Conservation (phyloP, 805 yeast genomes). For the Candida boleticola region DNA sequence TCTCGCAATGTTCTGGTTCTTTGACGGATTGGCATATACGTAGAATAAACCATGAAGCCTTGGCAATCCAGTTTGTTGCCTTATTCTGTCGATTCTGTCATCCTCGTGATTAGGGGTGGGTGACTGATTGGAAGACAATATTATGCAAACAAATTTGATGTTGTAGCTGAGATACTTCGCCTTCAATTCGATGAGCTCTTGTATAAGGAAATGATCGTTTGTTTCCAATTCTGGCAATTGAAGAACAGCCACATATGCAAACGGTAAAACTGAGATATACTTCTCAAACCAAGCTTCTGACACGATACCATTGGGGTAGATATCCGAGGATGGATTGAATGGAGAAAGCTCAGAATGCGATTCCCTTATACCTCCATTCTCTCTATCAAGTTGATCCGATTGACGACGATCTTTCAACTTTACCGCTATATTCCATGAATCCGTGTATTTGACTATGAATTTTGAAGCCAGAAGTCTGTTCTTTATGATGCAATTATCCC, state of each 20-base stretch:
- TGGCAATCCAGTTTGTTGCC: constrained; percentile 27
- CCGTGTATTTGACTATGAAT: constrained; percentile 22
- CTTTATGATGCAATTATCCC: constrained; percentile 40
- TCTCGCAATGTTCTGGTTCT: constrained; percentile 13
- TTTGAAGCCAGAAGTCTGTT: constrained; percentile 33
- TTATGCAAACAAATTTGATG: constrained; percentile 11
- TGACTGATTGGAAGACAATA: constrained; percentile 7
- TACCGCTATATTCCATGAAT: constrained; percentile 3
- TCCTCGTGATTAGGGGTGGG: neutral
- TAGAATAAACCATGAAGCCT: constrained; percentile 29
- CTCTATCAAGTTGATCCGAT: neutral
- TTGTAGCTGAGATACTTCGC: constrained; percentile 8
- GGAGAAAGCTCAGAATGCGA: constrained; percentile 36
- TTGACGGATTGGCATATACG: constrained; percentile 11
- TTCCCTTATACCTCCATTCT: constrained; percentile 4
- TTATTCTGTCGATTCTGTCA: constrained; percentile 10
- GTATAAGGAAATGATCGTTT: constrained; percentile 9
- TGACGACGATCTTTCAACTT: neutral
- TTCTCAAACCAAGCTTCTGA: constrained; percentile 35
- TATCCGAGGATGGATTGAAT: constrained; percentile 28
- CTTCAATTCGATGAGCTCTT: constrained; percentile 12
- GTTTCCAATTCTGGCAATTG: constrained; percentile 16
- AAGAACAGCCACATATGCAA: constrained; percentile 23
- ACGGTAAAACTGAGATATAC: constrained; percentile 30
- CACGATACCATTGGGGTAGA: constrained; percentile 30